Evolutionary conservation across 495 filamentous ascomycete genomes (phyloP), one percentile per base, ranked within the genome.

Genomic region (Lichina pygmaea): DNA sequence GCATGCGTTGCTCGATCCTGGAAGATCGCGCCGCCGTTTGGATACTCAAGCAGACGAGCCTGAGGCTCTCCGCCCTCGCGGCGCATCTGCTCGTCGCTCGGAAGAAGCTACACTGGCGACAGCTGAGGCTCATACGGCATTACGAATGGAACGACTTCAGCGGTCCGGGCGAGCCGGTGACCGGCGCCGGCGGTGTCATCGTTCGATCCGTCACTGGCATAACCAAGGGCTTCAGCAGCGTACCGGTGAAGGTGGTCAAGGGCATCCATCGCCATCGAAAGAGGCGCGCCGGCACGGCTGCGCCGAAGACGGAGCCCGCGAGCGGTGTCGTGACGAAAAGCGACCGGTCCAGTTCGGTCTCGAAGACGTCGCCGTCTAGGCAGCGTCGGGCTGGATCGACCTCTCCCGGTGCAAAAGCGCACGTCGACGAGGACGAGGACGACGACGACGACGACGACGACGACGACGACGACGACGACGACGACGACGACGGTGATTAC

Each of bases 131-230:
- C 15, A 51, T 77, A 4, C 61, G 79, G 33, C 76, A 81, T 48
- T 66, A 66, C 34, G 76, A 81, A 49, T 84, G 77, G 77, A 81
- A 81, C 48, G 78, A 82, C 52, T 83, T 81, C 49, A 75, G 78
- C 46, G 78, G 78, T 0, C 77, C 78, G 0, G 78, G 77, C 0
- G 78, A 83, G 53, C 79, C 78, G 1, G 50, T 84, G 33, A 78
- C 77, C 3, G 78, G 79, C 6, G 58, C 62, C 1, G 66, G 70
- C 7, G 65, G 66, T 0, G 75, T 73, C 5, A 46, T 81, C 4
- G 55, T 70, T 24, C 58, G 63, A 6, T 66, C 66, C 5, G 52
- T 75, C 0, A 65, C 65, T 0, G 65, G 67, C 34, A 60, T 70
- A 10, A 66, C 68, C 16, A 59, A 63, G 38, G 76, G 76, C 6